Base-by-base conservation (phyloP, 2,329 filamentous ascomycete species). In the Xylariaceae sp. region DNA sequence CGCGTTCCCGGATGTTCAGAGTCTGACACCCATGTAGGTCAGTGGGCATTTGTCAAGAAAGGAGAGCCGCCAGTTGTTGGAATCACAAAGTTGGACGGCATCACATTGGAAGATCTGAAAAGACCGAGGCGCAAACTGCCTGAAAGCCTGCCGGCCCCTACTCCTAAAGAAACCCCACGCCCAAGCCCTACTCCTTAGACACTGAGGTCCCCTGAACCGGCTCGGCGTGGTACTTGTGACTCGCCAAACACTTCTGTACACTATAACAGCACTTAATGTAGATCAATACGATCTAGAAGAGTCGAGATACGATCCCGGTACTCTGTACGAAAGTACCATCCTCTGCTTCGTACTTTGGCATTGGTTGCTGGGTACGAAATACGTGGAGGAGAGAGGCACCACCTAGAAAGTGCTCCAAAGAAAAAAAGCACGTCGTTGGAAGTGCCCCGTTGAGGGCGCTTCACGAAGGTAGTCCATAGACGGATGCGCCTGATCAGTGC, bases 31-130 rank as follows among this genome's bases (percentile, higher is more conserved):
- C 23, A 54, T 52, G 11, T 57, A 89, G 89, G 89, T 1, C 80
- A 88, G 72, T 99, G 91, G 78, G 92, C 97, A 72, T 96, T 97
- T 72, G 92, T 97, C 39, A 91, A 88, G 79, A 97, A 90, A 76
- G 92, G 91, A 6, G 94, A 97, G 69, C 81, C 92, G 2, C 86
- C 94, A 0, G 84, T 96, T 44, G 93, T 99, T 72, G 94, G 94
- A 35, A 86, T 97, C 64, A 97, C 92, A 17, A 97, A 96, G 75
- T 77, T 99, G 57, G 80, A 91, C 61, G 92, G 92, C 7, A 74
- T 96, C 34, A 96, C 92, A 18, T 75, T 93, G 69, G 90, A 93
- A 68, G 87, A 89, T 48, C 77, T 99, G 72, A 94, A 91, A 80
- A 85, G 86, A 69, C 89, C 92, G 53, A 84, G 92, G 75, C 83